Percentiles rank a stretch among this genome's conserved stretches.
phyloP scores from a whole-genome alignment of 805 yeast genomes.

The Spencermartinsiella europaea region DNA sequence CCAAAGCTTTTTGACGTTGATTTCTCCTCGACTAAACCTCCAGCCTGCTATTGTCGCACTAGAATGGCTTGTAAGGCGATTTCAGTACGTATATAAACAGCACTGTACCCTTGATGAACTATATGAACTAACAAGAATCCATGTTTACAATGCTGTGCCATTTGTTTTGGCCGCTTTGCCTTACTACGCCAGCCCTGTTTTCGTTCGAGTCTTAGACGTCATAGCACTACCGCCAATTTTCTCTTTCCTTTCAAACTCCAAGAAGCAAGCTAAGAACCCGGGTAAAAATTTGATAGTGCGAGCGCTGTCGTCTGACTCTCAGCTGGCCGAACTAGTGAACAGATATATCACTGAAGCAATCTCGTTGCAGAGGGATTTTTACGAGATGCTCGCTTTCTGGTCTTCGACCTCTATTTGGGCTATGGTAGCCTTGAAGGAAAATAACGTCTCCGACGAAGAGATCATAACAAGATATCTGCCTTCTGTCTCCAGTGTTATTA shows the following conservation, averaged over 20 bases:
- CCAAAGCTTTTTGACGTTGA: constrained; percentile 63
- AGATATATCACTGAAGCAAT: constrained; percentile 48
- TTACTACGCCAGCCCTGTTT: constrained; percentile 69
- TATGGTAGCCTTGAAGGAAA: constrained; percentile 55
- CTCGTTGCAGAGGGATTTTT: constrained; percentile 52
- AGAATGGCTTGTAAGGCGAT: constrained; percentile 92
- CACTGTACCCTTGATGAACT: neutral
- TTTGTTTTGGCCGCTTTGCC: constrained; percentile 71
- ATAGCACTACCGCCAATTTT: constrained; percentile 76
- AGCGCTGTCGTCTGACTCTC: constrained; percentile 60
- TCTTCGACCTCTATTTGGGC: constrained; percentile 65
- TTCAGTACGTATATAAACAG: constrained; percentile 38
- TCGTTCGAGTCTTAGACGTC: constrained; percentile 69
- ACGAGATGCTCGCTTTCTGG: constrained; percentile 72
- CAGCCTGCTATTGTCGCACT: constrained; percentile 74
- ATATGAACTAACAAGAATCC: constrained; percentile 38
- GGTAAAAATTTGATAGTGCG: constrained; percentile 65
- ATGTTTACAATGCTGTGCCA: constrained; percentile 71
- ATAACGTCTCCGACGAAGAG: constrained; percentile 31
- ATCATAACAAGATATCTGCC: constrained; percentile 34
- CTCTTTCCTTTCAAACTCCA: constrained; percentile 62
- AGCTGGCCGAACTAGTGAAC: constrained; percentile 61
- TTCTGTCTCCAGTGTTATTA: constrained; percentile 28
- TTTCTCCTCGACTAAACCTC: constrained; percentile 71
- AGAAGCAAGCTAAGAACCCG: constrained; percentile 58